Conservation (phyloP, 768 basidiomycete species). For the Kwoniella europaea region DNA sequence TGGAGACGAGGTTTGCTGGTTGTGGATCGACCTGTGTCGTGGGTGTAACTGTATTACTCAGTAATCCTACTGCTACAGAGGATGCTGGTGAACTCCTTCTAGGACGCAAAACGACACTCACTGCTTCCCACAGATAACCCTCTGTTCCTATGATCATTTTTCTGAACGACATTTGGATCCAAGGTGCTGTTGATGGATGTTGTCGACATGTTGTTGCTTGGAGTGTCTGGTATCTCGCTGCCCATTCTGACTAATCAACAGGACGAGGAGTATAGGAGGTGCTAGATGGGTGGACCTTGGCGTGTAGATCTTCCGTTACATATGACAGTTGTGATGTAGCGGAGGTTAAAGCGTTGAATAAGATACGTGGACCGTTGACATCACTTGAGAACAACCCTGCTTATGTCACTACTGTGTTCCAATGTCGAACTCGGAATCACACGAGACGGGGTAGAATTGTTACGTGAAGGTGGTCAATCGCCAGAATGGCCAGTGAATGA, state of each 20-base stretch:
- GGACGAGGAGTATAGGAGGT: too few species aligned
- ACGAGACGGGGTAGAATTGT: background rate
- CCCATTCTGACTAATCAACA: background rate
- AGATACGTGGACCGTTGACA: background rate
- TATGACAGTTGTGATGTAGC: too few species aligned
- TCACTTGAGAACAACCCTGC: background rate
- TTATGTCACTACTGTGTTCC: background rate
- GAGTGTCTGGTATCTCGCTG: background rate
- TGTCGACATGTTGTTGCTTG: background rate
- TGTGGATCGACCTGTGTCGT: background rate
- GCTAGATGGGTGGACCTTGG: too few species aligned
- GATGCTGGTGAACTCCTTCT: too few species aligned
- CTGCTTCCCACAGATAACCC: conserved; percentile 8
- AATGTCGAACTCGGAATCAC: background rate
- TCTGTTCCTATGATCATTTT: background rate
- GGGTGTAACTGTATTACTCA: too few species aligned
- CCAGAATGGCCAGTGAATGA: background rate
- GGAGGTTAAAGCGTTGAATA: background rate
- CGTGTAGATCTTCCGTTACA: too few species aligned
- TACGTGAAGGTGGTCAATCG: background rate
- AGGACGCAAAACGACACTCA: background rate
- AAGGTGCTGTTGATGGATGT: background rate
- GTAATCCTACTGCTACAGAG: too few species aligned
- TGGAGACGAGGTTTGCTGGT: background rate
- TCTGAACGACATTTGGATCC: background rate